Evolutionary conservation across 129 eudicot genomes (phyloP).

Genomic region (Calendula officinalis): DNA sequence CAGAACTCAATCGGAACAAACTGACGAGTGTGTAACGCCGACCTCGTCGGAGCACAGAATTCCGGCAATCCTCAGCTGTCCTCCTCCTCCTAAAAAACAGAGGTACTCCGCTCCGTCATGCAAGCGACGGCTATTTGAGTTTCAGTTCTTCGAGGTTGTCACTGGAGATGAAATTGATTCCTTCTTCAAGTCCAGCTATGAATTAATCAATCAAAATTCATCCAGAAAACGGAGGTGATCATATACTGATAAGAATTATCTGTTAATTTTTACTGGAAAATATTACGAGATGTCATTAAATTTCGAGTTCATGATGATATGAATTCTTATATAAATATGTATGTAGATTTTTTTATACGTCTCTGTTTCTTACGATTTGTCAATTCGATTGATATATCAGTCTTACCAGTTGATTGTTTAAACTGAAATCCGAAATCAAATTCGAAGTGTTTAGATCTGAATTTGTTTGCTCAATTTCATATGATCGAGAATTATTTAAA

Average conservation of each 20-base stretch:
- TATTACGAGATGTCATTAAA: background rate
- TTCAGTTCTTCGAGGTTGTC: slow-evolving; percentile 34
- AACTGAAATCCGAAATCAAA: background rate
- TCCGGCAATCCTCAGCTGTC: slow-evolving; percentile 47
- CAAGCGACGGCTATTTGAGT: slow-evolving; percentile 29
- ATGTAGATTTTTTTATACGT: slow-evolving; percentile 25
- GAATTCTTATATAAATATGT: slow-evolving; percentile 24
- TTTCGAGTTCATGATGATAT: slow-evolving; percentile 20
- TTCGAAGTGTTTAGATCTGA: background rate
- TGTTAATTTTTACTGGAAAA: too few relatives aligned
- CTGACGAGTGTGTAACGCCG: slow-evolving; percentile 45
- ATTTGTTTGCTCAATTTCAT: too few relatives aligned
- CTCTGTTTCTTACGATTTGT: slow-evolving; percentile 19
- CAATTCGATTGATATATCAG: slow-evolving; percentile 17
- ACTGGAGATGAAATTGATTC: slow-evolving; percentile 32
- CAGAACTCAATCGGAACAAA: slow-evolving; percentile 13
- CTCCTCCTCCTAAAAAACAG: slow-evolving; percentile 64
- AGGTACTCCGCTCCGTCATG: slow-evolving; percentile 25
- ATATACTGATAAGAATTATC: too few relatives aligned
- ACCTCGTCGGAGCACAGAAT: slow-evolving; percentile 47
- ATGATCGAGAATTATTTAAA: too few relatives aligned
- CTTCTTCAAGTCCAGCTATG: slow-evolving; percentile 27
- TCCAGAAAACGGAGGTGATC: slow-evolving; percentile 38
- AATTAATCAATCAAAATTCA: slow-evolving; percentile 8
- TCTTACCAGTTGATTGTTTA: background rate